A percentile compares a stretch with the other conserved stretches of the same genome.
phyloP scores from a whole-genome alignment of 805 yeast genomes.

The Zygosaccharomyces bailii region DNA sequence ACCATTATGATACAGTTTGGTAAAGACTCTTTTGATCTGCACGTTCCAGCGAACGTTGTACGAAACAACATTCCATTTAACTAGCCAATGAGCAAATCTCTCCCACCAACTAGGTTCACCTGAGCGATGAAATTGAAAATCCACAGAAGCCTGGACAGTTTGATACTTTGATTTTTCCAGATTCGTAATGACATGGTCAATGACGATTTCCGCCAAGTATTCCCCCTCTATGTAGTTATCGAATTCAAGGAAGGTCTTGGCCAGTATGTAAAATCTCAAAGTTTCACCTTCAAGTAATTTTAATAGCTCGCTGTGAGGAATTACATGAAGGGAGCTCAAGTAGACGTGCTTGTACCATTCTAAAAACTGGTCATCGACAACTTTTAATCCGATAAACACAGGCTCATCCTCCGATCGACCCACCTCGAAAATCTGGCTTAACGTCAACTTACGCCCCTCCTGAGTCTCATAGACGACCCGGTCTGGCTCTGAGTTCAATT shows the following conservation, averaged over 20 bases:
- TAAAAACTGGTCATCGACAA: conserved; percentile 32
- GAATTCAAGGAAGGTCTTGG: conserved; percentile 37
- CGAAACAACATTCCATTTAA: conserved; percentile 38
- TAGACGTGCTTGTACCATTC: conserved; percentile 27
- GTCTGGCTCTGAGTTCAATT: conserved; percentile 37
- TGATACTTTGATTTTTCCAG: conserved; percentile 42
- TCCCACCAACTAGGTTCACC: conserved; percentile 33
- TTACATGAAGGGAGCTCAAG: conserved; percentile 26
- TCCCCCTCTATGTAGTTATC: conserved; percentile 40
- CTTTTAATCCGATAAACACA: conserved; percentile 29
- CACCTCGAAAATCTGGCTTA: conserved; percentile 25
- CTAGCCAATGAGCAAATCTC: conserved; percentile 37
- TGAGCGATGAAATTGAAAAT: conserved; percentile 26
- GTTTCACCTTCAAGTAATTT: conserved; percentile 21
- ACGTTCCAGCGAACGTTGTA: conserved; percentile 42
- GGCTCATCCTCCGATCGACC: conserved; percentile 18
- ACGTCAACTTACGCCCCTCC: conserved; percentile 22
- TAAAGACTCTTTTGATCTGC: conserved; percentile 35
- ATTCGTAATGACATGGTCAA: conserved; percentile 32
- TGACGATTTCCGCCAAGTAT: conserved; percentile 36
- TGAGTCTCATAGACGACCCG: conserved; percentile 33
- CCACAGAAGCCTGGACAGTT: conserved; percentile 38
- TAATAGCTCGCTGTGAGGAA: conserved; percentile 18
- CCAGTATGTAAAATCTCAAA: conserved; percentile 31
- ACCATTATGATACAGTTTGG: conserved; percentile 22